Percentiles rank a stretch among this genome's conserved stretches.
These are phyloP conservation scores for Chrysanthemum seticuspe DNA, from an alignment of 129 eudicot genomes.

Conservation along the genomic window DNA sequence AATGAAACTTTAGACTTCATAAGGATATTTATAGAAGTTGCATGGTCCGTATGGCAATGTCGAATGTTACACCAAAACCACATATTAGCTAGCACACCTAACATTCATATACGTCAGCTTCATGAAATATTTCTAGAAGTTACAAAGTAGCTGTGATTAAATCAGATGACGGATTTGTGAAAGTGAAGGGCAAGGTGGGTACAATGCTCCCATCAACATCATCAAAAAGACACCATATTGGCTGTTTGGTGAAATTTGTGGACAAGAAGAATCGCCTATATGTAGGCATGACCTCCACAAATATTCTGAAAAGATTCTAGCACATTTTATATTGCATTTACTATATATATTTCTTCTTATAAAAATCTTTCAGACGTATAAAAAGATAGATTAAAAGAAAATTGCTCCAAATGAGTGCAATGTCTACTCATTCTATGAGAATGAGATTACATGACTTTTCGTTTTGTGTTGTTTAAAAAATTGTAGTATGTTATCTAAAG, in stretches of 20 bases:
- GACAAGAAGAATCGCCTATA: slow-evolving; percentile 14
- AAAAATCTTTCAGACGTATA: no score
- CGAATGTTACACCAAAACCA: background rate
- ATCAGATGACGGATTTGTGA: background rate
- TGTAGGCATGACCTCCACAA: slow-evolving; percentile 2
- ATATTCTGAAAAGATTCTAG: background rate
- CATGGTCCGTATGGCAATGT: background rate
- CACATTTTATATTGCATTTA: no score
- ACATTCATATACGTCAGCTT: no score
- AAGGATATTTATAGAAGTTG: background rate
- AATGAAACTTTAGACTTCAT: background rate
- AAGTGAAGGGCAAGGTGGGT: background rate
- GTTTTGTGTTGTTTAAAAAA: no score
- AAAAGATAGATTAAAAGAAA: no score
- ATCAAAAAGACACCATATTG: background rate
- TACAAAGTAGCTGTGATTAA: background rate
- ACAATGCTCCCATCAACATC: background rate
- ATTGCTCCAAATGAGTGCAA: no score
- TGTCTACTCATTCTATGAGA: no score
- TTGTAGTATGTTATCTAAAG: no score
- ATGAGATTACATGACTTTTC: no score
- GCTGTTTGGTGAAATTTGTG: slow-evolving; percentile 26
- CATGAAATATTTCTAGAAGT: no score
- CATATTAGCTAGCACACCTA: no score
- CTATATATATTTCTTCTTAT: no score